Evolutionary conservation across 768 basidiomycete genomes (phyloP).

Genomic region (Mycena sanguinolenta): DNA sequence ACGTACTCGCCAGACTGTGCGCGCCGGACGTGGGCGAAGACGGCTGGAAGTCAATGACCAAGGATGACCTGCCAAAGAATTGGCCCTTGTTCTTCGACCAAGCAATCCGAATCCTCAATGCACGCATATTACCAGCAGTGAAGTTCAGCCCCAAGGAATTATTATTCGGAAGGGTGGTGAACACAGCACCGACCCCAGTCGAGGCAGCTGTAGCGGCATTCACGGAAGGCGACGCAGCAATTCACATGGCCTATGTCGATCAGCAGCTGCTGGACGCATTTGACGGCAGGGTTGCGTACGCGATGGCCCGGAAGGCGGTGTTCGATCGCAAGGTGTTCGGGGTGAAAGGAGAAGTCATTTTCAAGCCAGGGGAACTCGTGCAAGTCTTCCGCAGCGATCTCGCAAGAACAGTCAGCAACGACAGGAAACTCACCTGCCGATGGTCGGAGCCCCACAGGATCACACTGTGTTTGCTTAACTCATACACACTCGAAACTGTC

Average conservation of each 20-base stretch:
- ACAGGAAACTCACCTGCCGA: neutral
- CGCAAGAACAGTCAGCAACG: neutral
- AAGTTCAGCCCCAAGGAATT: neutral
- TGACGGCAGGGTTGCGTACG: conserved; percentile 37
- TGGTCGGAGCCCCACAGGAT: neutral
- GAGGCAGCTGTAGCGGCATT: neutral
- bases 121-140: neutral
- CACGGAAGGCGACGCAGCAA: neutral
- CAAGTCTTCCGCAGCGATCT: neutral
- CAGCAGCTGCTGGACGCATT: conserved; percentile 48
- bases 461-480: neutral
- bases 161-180: conserved; percentile 43
- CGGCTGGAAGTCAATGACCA: conserved; percentile 37
- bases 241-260: conserved; percentile 44
- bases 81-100: neutral
- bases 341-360: neutral
- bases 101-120: neutral
- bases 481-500: neutral
- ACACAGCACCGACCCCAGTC: conserved; percentile 36
- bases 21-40: conserved; percentile 30
- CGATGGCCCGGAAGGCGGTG: conserved; percentile 34
- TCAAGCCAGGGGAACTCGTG: neutral
- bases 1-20: neutral
- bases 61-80: conserved; percentile 13
- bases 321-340: conserved; percentile 24